Evolutionary conservation across 371 early-diverging fungal species (phyloP).

Genomic region (Amoeboaphelidium protococcarum): DNA sequence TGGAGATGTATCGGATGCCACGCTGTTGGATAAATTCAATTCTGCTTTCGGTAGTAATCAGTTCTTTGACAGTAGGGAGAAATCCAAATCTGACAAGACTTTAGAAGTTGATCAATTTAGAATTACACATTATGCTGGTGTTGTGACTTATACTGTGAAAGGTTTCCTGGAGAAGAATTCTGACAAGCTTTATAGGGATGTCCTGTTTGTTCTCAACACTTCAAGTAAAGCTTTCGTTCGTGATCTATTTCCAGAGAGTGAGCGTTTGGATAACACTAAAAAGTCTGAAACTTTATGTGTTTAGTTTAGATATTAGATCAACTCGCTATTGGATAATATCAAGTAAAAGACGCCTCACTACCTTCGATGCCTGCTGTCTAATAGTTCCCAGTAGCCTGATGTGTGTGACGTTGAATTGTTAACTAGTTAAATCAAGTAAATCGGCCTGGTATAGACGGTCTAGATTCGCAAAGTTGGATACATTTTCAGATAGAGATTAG

Average conservation of each 20-base stretch:
- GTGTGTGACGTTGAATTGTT: conserved; percentile 8
- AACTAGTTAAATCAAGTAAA: conserved; percentile 5
- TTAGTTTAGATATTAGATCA: conserved; percentile 8
- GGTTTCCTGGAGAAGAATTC: conserved; percentile 26
- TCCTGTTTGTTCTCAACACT: not conserved
- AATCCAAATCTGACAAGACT: conserved; percentile 4
- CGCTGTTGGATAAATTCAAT: conserved; percentile 13
- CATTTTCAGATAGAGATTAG: conserved; percentile 5
- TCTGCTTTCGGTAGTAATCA: conserved; percentile 2
- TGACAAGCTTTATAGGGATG: conserved; percentile 12
- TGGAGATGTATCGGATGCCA: conserved; percentile 9
- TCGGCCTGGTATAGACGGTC: conserved; percentile 12
- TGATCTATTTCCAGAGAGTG: conserved; percentile 1
- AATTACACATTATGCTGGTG: conserved; percentile 26
- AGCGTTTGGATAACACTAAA: conserved; percentile 1
- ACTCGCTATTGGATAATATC: conserved; percentile 5
- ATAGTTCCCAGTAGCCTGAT: conserved; percentile 2
- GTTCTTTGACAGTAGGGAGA: conserved; percentile 9
- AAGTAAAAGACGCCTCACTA: conserved; percentile 8
- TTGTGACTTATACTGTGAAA: conserved; percentile 19
- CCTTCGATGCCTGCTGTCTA: conserved; percentile 14
- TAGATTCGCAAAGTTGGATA: conserved; percentile 10
- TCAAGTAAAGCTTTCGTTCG: not conserved
- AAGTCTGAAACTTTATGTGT: conserved; percentile 5
- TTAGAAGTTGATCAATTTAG: conserved; percentile 9